Evolutionary conservation across 441 rosid species (phyloP), one percentile per base, ranked within the genome.

Genomic region (Flueggea neowawraea): DNA sequence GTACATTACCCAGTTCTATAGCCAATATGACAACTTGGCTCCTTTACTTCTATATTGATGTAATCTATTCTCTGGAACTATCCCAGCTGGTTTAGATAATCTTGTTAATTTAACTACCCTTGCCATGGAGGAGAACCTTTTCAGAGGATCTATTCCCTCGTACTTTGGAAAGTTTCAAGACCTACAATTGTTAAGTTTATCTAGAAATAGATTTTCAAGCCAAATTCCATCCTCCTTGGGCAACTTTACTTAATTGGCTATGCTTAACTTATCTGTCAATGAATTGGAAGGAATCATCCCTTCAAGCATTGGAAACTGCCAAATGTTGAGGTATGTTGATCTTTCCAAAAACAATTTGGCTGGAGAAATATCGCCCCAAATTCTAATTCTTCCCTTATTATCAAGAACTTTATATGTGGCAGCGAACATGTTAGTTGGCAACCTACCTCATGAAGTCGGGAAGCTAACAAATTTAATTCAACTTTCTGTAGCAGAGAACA

Each of bases 131-230:
- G 2, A 14, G 13, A 76, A 76, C 44, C 36, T 33, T n/a, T 15
- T 78, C 14, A 52, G 73, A 11, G 83, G 82, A 4, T 16, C 65
- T 16, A 80, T 82, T 60, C 85, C 86, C 10, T n/a, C 66, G 1
- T 64, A 78, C 10, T 15, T 82, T 15, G 80, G 80, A 0, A 84
- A 79, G 10, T 52, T 72, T 36, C 64, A 72, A 43, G 3, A 28
- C 13, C 54, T 77, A 6, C 44, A 54, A n/a, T 11, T n/a, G 10
- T 17, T 75, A 0, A 0, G 0, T 36, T 41, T 84, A 54, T 0
- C 12, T 0, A 6, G 10, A 15, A 84, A 84, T 54, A 63, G 11
- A 22, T 54, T 81, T 7, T 70, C 54, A 33, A 82, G 87, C n/a
- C 61, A 3, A 10, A 77, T 84, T 31, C 86, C 81, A 15, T 54